Conservation (phyloP, 352 stramenopile species). For the Phytopythium cucurbitacearum region DNA sequence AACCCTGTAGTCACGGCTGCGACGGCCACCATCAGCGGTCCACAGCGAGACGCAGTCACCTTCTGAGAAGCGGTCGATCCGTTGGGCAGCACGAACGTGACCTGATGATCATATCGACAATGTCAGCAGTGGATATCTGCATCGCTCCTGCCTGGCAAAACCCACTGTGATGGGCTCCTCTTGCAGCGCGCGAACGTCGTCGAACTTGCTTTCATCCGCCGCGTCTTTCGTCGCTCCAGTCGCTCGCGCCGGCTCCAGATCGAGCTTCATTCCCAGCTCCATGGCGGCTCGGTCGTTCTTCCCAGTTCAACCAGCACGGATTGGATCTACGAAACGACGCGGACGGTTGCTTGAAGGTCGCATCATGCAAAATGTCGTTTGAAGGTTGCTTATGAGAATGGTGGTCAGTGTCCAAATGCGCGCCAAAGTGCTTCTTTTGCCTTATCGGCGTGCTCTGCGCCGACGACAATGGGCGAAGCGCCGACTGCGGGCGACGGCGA, state of each 20-base stretch:
- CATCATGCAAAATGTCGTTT: background rate
- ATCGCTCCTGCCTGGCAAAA: background rate
- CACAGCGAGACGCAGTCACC: conserved; percentile 8
- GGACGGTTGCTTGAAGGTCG: background rate
- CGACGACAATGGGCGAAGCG: conserved; percentile 5
- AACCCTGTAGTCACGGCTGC: background rate
- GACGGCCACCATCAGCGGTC: background rate
- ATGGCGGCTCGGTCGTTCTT: background rate
- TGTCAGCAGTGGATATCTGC: background rate
- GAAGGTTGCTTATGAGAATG: conserved; percentile 11
- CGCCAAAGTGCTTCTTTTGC: conserved; percentile 11
- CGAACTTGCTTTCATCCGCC: conserved; percentile 41
- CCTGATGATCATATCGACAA: conserved; percentile 14
- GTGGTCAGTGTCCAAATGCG: conserved; percentile 6
- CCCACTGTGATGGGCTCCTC: conserved; percentile 45
- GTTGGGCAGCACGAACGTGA: conserved; percentile 52
- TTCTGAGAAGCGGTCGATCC: conserved; percentile 42
- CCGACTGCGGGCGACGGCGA: background rate
- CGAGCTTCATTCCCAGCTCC: conserved; percentile 2
- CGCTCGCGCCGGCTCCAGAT: background rate
- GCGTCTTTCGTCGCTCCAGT: conserved; percentile 8
- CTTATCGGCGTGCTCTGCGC: background rate
- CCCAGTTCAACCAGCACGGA: background rate
- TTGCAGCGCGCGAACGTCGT: conserved; percentile 52
- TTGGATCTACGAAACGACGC: background rate